Evolutionary conservation across 345 rosid species (phyloP).

Genomic region (thale cress (Arabidopsis thaliana)): TAIR10.1 NC_003074.8:21721001-21721500

Average conservation of each 20-base stretch:
- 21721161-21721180: background rate
- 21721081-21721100: constrained; percentile 64
- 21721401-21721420: constrained; percentile 92
- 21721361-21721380: constrained; percentile 50
- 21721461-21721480: constrained; percentile 53
- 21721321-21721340: background rate
- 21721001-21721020: constrained; percentile 64
- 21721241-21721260: constrained; percentile 10
- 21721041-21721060: constrained; percentile 46
- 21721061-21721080: constrained; percentile 46
- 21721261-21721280: too few relatives aligned
- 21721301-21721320: background rate
- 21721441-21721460: constrained; percentile 93
- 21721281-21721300: too few relatives aligned
- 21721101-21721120: constrained; percentile 83
- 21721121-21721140: constrained; percentile 56
- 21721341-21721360: background rate
- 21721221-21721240: background rate
- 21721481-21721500: constrained; percentile 77
- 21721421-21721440: constrained; percentile 93
- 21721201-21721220: background rate
- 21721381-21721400: constrained; percentile 98
- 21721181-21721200: background rate
- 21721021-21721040: constrained; percentile 69
- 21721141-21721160: background rate